phyloP scores from a whole-genome alignment of 306 rosid genomes.

The Corylus heterophylla region DNA sequence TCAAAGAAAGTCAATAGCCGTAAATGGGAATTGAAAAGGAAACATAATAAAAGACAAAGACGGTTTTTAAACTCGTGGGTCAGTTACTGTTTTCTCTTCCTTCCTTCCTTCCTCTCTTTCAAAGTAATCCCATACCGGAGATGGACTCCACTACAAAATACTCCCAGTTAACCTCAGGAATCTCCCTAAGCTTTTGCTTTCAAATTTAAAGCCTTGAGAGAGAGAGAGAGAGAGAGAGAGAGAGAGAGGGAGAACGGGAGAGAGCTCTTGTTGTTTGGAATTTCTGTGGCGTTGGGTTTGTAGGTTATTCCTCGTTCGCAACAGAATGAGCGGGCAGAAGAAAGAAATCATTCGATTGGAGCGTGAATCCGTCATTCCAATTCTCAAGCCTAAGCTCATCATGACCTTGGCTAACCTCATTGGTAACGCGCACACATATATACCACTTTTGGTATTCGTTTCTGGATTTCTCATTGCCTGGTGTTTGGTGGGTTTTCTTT shows the following conservation, averaged over 20 bases:
- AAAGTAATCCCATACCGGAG: not conserved
- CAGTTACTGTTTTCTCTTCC: not conserved
- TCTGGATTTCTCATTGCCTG: not conserved
- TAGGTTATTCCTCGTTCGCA: slow-evolving; percentile 7
- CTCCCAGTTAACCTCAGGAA: not conserved
- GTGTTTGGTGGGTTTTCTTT: not conserved
- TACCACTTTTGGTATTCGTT: not conserved
- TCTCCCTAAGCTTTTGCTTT: not conserved
- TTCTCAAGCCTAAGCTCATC: slow-evolving; percentile 76
- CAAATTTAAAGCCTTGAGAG: not conserved
- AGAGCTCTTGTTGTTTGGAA: not conserved
- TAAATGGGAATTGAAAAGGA: too few species aligned
- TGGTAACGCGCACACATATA: slow-evolving; percentile 36
- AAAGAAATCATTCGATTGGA: slow-evolving; percentile 75
- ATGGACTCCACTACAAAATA: not conserved
- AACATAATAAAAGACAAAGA: too few species aligned
- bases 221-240: not conserved
- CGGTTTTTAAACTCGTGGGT: not conserved
- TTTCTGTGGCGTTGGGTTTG: not conserved
- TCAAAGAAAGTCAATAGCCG: too few species aligned
- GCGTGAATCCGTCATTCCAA: slow-evolving; percentile 86
- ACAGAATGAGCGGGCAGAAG: slow-evolving; percentile 29
- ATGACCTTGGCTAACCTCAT: slow-evolving; percentile 88
- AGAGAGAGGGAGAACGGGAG: not conserved
- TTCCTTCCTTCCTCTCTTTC: not conserved